These are phyloP conservation scores for Priceomyces medius DNA, from an alignment of 805 yeast species.

Conservation along the genomic window DNA sequence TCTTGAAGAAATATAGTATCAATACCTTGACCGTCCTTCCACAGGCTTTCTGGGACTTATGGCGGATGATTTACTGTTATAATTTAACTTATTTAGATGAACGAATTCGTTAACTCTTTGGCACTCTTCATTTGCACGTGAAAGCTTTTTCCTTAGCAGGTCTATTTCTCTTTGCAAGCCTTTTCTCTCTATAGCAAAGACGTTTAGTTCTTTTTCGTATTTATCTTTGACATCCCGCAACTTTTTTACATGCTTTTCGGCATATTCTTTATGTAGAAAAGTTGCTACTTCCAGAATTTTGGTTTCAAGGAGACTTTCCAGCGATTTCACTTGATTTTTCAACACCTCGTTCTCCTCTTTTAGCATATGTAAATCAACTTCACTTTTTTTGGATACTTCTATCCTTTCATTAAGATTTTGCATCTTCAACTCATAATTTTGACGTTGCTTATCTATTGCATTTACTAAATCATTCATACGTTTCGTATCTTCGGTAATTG, in stretches of 20 bases:
- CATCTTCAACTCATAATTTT: conserved; percentile 16
- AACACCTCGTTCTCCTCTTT: conserved; percentile 11
- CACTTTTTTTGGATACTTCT: conserved; percentile 3
- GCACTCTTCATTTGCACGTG: conserved; percentile 46
- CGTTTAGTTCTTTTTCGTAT: conserved; percentile 37
- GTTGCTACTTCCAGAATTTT: conserved; percentile 63
- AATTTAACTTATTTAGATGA: conserved; percentile 51
- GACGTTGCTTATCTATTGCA: conserved; percentile 19
- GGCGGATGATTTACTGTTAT: conserved; percentile 16
- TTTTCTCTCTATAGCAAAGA: conserved; percentile 42
- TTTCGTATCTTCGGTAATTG: conserved; percentile 29
- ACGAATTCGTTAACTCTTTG: conserved; percentile 24
- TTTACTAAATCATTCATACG: conserved; percentile 29
- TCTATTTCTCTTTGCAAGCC: conserved; percentile 52
- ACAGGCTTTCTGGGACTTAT: conserved; percentile 13
- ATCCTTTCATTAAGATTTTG: conserved; percentile 13
- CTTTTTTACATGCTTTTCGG: conserved; percentile 74
- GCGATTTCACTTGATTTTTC: conserved; percentile 8
- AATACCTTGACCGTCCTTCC: conserved; percentile 3
- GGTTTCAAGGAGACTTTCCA: conserved; percentile 47
- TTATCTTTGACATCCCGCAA: conserved; percentile 51
- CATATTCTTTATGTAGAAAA: conserved; percentile 69
- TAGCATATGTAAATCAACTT: conserved; percentile 8
- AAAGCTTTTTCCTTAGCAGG: conserved; percentile 38
- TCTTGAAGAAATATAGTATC: too few relatives aligned